A percentile compares a stretch with the other conserved stretches of the same genome.
Conservation (phyloP, 345 rosid genomes). For the Atalantia buxifolia region DNA sequence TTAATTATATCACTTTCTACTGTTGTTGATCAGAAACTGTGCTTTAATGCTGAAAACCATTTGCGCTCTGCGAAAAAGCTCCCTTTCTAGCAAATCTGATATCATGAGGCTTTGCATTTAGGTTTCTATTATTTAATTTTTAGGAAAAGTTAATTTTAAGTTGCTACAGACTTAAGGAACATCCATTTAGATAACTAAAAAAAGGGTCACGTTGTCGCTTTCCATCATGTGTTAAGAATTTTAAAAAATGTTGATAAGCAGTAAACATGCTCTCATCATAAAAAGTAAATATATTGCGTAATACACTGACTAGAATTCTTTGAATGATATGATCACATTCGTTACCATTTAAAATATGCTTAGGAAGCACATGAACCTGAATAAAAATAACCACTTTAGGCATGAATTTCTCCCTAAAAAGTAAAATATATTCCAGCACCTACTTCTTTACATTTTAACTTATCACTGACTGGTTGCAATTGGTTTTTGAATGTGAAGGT, state of each 20-base stretch:
- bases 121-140: not conserved
- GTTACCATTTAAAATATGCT: not conserved
- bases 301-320: no score
- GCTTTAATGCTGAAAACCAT: no score
- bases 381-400: not conserved
- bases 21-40: no score
- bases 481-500: conserved; percentile 34
- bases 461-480: not conserved
- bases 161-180: not conserved
- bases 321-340: not conserved
- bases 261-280: not conserved
- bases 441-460: not conserved
- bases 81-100: not conserved
- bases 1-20: no score
- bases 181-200: not conserved
- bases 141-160: not conserved
- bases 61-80: no score
- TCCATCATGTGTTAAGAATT: not conserved
- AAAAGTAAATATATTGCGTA: no score
- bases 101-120: not conserved
- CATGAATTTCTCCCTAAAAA: not conserved
- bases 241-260: not conserved
- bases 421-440: not conserved
- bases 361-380: not conserved
- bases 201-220: not conserved